Conservation (phyloP, 225 moss, liverwort and hornwort genomes). For the Thuidium tamariscinum region DNA sequence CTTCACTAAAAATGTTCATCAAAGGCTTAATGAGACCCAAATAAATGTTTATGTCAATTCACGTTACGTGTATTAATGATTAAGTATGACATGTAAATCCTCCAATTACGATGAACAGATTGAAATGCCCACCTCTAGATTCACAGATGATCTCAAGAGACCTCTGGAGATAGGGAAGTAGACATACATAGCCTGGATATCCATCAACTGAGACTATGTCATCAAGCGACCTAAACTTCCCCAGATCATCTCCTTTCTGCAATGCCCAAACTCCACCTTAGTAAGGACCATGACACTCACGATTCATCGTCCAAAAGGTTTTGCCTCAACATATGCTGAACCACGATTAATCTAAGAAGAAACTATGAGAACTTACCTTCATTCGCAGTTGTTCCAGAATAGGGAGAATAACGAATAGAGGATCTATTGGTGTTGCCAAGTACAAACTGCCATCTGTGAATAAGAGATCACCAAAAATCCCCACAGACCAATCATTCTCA, state of each 20-base stretch:
- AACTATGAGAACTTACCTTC: constrained; percentile 30
- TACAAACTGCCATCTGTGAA: constrained; percentile 67
- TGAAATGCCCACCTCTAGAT: constrained; percentile 38
- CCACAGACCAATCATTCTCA: neutral
- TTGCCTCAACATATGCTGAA: neutral
- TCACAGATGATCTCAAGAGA: constrained; percentile 51
- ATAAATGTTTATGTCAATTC: neutral
- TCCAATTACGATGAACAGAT: neutral
- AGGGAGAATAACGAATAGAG: constrained; percentile 51
- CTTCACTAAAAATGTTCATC: neutral
- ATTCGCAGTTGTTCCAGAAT: constrained; percentile 56
- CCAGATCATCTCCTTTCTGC: constrained; percentile 69
- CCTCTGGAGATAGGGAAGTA: constrained; percentile 30
- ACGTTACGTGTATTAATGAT: neutral
- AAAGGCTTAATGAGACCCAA: neutral
- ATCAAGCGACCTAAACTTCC: constrained; percentile 62
- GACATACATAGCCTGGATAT: constrained; percentile 42
- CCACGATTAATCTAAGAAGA: neutral
- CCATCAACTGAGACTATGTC: constrained; percentile 62
- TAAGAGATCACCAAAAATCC: neutral
- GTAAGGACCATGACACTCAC: neutral
- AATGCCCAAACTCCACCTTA: neutral
- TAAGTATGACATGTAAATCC: neutral
- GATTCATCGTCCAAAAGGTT: neutral
- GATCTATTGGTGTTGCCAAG: constrained; percentile 56